Percentiles rank a stretch among this genome's conserved stretches.
phyloP scores from a whole-genome alignment of 768 basidiomycete genomes.

The Infundibulicybe gibba region DNA sequence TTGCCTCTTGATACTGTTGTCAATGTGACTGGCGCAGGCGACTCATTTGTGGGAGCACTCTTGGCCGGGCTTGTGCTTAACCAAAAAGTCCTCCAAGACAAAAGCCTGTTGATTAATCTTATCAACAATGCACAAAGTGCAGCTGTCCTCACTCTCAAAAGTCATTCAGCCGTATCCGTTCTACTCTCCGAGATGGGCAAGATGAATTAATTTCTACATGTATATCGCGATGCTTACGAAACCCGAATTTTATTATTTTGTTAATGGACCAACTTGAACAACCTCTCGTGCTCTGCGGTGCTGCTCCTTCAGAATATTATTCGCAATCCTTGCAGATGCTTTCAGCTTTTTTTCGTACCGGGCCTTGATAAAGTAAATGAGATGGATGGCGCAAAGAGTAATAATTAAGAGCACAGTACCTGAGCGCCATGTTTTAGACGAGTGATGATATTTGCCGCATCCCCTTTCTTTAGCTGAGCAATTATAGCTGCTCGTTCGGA shows the following conservation, averaged over 20 bases:
- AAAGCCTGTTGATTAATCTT: conserved; percentile 34
- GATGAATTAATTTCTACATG: conserved; percentile 2
- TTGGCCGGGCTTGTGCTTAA: conserved; percentile 58
- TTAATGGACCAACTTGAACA: conserved; percentile 61
- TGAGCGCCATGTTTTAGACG: conserved; percentile 74
- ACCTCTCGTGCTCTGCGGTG: conserved; percentile 45
- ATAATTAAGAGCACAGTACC: conserved; percentile 31
- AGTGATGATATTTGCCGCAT: conserved; percentile 76
- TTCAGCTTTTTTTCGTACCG: conserved; percentile 54
- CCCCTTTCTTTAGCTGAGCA: conserved; percentile 62
- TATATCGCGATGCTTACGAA: no score
- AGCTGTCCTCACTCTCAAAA: conserved; percentile 56
- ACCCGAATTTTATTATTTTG: background rate
- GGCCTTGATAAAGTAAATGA: conserved; percentile 29
- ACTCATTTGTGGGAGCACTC: conserved; percentile 83
- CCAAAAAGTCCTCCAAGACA: conserved; percentile 42
- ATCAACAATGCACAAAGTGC: conserved; percentile 63
- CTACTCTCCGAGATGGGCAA: conserved; percentile 34
- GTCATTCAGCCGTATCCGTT: conserved; percentile 64
- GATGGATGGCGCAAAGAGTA: background rate
- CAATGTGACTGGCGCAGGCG: conserved; percentile 91
- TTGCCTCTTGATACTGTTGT: conserved; percentile 37
- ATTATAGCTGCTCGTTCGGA: conserved; percentile 26
- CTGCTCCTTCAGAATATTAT: conserved; percentile 42
- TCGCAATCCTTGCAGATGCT: conserved; percentile 28